Base-by-base conservation (phyloP, 2,329 filamentous ascomycete species). In the Akanthomyces lecanii region DNA sequence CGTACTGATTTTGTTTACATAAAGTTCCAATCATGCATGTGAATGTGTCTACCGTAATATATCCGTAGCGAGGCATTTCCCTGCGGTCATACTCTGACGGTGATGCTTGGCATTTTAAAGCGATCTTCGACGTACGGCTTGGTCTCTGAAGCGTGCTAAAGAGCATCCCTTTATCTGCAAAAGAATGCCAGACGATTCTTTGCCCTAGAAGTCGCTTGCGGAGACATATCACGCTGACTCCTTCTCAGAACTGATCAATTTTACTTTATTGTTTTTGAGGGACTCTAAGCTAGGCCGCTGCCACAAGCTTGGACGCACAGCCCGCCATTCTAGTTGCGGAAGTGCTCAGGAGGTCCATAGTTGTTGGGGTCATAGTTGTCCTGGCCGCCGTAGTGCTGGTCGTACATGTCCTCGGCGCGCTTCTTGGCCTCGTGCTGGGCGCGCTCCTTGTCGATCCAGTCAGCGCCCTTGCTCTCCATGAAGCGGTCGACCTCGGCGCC, bases 401-500 rank as follows among this genome's bases (percentile, higher is more conserved):
- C 82, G 71, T 89, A 89, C 72, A 89, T 76, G 47, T 81, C 68
- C 74, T 85, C 76, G 48, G 81, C 85, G 70, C 85, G 81, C 74
- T 82, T 68, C 75, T 82, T 80, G 61, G 85, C 85, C 63, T 86
- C 81, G 67, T 79, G 77, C 73, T 85, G 83, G 64, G 85, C 85
- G 73, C 80, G 77, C 73, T 86, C 79, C 65, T 77, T 75, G 75
- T 89, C 85, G 65, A 82, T 69, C 65, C 78, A 80, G 73, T 88
- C 82, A 66, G 86, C 74, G n/a, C 86, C 86, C 80, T 88, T 88
- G 69, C 84, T 87, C 81, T 89, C 90, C 69, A 84, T 82, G 38
- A 93, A 82, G 77, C 87, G 89, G 80, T 94, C 90, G 71, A 91
- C 83, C 77, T 92, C 89, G 65, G 84, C 89, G 54, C 85, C 89